Percentiles rank a stretch among this genome's conserved stretches.
Conservation (phyloP, 257 asterid genomes). For the Lycium ferocissimum region DNA sequence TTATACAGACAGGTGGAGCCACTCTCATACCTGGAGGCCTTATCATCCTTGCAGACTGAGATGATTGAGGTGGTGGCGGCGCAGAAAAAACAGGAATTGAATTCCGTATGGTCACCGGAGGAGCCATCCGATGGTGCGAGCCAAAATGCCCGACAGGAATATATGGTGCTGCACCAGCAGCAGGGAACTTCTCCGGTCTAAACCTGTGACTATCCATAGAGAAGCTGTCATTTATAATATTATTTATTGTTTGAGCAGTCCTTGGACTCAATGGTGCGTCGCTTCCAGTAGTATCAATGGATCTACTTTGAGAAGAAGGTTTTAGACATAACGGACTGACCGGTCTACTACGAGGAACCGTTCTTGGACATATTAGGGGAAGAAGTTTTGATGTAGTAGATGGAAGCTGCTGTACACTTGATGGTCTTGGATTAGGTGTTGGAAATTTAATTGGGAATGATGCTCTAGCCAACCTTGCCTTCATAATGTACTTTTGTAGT, state of each 20-base stretch:
- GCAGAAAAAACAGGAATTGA: constrained; percentile 87
- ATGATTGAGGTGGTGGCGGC: constrained; percentile 71
- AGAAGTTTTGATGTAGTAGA: constrained; percentile 87
- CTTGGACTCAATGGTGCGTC: constrained; percentile 30
- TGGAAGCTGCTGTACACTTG: constrained; percentile 59
- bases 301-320: constrained; percentile 46
- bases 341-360: constrained; percentile 62
- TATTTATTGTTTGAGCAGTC: constrained; percentile 46
- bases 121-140: constrained; percentile 74
- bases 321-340: constrained; percentile 50
- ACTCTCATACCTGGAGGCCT: constrained; percentile 60
- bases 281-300: constrained; percentile 24
- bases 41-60: constrained; percentile 52
- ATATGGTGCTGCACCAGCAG: constrained; percentile 87
- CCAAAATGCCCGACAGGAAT: constrained; percentile 75
- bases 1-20: constrained; percentile 70
- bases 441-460: constrained; percentile 87
- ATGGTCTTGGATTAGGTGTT: constrained; percentile 58
- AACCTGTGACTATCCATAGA: constrained; percentile 47
- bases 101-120: constrained; percentile 83
- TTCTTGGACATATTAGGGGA: constrained; percentile 82
- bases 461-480: constrained; percentile 65
- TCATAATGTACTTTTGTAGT: constrained; percentile 69
- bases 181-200: constrained; percentile 68
- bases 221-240: constrained; percentile 45